These are phyloP conservation scores for Fragilariopsis cylindrus DNA, from an alignment of 108 stramenopile species.

Conservation along the genomic window DNA sequence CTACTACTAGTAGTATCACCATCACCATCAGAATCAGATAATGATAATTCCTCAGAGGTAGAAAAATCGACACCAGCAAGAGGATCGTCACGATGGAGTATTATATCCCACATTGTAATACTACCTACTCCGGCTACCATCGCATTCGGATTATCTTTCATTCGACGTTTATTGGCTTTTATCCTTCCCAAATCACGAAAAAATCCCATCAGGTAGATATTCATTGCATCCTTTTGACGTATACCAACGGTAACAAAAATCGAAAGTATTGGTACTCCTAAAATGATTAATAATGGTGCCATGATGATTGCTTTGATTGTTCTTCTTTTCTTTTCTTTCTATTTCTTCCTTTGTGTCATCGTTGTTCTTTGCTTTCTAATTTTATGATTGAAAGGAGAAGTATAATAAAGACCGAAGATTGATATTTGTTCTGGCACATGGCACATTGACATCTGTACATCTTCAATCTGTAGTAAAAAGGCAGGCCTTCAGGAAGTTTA, in stretches of 20 bases:
- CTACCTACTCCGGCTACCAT: background rate
- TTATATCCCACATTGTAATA: constrained; percentile 24
- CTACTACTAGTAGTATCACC: constrained; percentile 17
- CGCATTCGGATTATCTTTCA: constrained; percentile 33
- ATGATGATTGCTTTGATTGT: background rate
- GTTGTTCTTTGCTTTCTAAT: no score
- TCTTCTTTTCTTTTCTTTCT: background rate
- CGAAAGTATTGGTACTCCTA: constrained; percentile 9
- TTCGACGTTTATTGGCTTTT: constrained; percentile 67
- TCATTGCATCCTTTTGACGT: constrained; percentile 32
- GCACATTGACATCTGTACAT: no score
- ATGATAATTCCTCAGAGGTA: constrained; percentile 24
- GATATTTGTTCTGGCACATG: no score
- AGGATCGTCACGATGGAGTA: constrained; percentile 46
- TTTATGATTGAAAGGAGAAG: no score
- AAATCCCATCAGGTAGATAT: constrained; percentile 76
- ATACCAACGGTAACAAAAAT: background rate
- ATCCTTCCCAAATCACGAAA: constrained; percentile 73
- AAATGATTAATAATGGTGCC: background rate
- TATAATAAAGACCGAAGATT: no score
- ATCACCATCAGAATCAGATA: background rate
- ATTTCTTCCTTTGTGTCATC: no score
- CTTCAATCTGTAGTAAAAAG: no score
- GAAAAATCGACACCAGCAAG: constrained; percentile 51
- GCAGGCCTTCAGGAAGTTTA: no score